phyloP scores from a whole-genome alignment of 2,329 filamentous ascomycete genomes.

The Chrysosporium queenslandicum region DNA sequence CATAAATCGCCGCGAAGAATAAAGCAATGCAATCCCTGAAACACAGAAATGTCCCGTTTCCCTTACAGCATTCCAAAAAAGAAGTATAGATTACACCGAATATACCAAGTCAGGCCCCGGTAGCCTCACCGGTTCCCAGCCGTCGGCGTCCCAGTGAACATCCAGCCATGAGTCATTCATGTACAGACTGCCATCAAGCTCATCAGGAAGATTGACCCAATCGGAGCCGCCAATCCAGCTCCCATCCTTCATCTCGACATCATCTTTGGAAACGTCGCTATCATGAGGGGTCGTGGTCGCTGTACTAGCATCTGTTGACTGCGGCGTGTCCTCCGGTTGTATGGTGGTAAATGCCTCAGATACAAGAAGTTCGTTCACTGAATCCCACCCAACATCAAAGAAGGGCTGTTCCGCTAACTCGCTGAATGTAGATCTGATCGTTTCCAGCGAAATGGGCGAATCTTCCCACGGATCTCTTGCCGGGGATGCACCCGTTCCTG shows the following conservation, averaged over 20 bases:
- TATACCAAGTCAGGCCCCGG: background rate
- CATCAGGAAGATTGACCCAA: conserved; percentile 25
- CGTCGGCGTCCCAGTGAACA: conserved; percentile 32
- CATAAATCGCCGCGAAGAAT: background rate
- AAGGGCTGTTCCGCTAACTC: conserved; percentile 24
- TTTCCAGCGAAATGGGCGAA: conserved; percentile 30
- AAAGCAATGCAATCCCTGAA: background rate
- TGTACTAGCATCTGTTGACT: conserved; percentile 29
- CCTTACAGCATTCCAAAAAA: background rate
- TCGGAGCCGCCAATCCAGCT: conserved; percentile 26
- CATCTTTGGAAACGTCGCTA: conserved; percentile 26
- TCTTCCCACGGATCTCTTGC: conserved; percentile 30
- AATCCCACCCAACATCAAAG: conserved; percentile 26
- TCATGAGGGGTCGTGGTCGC: conserved; percentile 32
- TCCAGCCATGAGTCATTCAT: conserved; percentile 16
- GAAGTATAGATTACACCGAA: conserved; percentile 3
- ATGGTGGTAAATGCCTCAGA: conserved; percentile 28
- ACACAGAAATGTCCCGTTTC: background rate
- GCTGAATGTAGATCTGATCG: conserved; percentile 32
- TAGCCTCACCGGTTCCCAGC: conserved; percentile 1
- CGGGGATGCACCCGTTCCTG: conserved; percentile 14
- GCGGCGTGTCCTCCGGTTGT: conserved; percentile 30
- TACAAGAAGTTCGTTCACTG: conserved; percentile 32
- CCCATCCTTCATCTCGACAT: conserved; percentile 25
- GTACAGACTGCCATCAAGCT: conserved; percentile 21